These are phyloP conservation scores for Saturnispora quitensis DNA, from an alignment of 805 yeast genomes.

Conservation along the genomic window DNA sequence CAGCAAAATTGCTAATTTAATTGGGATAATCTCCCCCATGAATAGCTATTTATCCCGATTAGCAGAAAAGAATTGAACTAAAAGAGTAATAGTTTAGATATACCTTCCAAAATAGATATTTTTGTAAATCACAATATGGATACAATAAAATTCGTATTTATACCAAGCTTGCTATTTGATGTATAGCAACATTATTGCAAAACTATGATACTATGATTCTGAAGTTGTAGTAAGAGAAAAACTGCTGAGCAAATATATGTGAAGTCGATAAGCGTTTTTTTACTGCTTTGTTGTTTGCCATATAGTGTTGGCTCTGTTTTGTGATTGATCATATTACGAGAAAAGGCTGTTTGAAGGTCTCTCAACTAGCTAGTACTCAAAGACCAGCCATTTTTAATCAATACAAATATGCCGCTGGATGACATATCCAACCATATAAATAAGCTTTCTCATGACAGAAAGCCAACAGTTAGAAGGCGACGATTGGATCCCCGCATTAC, in stretches of 20 bases:
- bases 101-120: background rate
- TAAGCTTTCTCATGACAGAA: background rate
- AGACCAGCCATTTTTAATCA: constrained; percentile 6
- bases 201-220: too few species aligned
- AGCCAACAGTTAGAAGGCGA: constrained; percentile 2
- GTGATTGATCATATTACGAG: constrained; percentile 2
- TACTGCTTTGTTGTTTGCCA: background rate
- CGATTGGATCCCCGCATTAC: background rate
- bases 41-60: background rate
- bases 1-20: background rate
- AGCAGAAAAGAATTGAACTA: background rate
- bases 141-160: accelerated
- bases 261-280: background rate
- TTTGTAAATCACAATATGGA: background rate
- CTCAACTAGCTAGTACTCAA: background rate
- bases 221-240: background rate
- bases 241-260: background rate
- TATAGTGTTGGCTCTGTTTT: background rate
- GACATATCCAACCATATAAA: background rate
- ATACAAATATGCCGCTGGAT: constrained; percentile 3
- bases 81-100: background rate
- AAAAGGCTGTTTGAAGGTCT: background rate
- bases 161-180: too few species aligned
- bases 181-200: too few species aligned
- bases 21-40: background rate